Base-by-base conservation (phyloP, 352 stramenopile genomes). In the Pythium sukuiense region DNA sequence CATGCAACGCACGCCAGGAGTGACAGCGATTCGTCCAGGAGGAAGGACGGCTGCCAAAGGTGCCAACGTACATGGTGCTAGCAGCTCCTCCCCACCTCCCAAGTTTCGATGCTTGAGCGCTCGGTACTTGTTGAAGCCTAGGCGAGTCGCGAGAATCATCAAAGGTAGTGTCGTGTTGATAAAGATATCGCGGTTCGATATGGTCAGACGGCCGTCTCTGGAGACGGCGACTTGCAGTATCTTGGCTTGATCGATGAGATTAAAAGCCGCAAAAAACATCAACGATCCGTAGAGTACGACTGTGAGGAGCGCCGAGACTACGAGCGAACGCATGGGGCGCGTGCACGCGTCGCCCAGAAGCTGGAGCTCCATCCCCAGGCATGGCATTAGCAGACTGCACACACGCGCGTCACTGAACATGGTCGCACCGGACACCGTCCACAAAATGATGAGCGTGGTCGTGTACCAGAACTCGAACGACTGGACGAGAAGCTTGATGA, bases 401-500 rank as follows among this genome's bases (percentile, higher is more conserved):
- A 37, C 18, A 3, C 49, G 49, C 26, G 27, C 13, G 16, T 55
- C 49, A 27, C 11, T 37, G 14, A 35, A 55, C 49, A 55, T 55
- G 12, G 29, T 37, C 0, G 49, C 49, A 3, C 49, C 49, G 13
- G 49, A 55, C 0, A 37, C 13, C 4, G 11, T 37, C 49, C 26
- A 55, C 26, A 55, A 13, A 8, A 37, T 2, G 49, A 55, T 55
- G 26, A 55, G 13, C 11, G 29, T 33, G 4, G 49, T 39, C 11
- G 49, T 55, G 49, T 55, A 55, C 49, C 49, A 55, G 26, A 55
- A 55, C 26, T 55, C 49, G 49, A 55, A 55, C 26, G 49, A 55
- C 27, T 26, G 49, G 12, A 37, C 6, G 49, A 55, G 11, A 1
- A 55, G 7, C 26, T 33, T 37, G 13, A 55, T 37, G 49, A 55